Percentiles rank a stretch among this genome's conserved stretches.
Evolutionary conservation across 768 basidiomycete species (phyloP).

Genomic region (Lactifluus volemus): DNA sequence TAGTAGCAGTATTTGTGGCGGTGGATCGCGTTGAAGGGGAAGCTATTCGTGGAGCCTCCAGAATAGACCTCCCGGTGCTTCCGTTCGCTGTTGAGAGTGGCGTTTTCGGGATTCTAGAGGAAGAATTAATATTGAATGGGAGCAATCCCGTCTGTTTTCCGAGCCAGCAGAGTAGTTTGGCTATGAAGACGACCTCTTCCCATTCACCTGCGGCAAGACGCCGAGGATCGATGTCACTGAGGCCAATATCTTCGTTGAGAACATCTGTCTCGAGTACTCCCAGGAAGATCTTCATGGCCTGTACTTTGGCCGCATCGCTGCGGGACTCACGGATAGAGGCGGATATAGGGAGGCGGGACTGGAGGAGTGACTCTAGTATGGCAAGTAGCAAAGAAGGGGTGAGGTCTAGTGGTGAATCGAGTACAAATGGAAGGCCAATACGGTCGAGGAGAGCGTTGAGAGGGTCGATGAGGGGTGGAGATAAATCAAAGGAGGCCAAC

Average conservation of each 20-base stretch:
- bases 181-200: conserved; percentile 61
- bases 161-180: conserved; percentile 62
- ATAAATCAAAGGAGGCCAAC: conserved; percentile 7
- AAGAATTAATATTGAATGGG: conserved; percentile 9
- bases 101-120: conserved; percentile 1
- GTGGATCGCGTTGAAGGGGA: conserved; percentile 30
- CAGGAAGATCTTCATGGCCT: conserved; percentile 66
- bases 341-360: conserved; percentile 42
- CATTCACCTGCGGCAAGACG: conserved; percentile 54
- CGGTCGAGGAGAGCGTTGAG: conserved; percentile 27
- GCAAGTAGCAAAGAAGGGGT: conserved; percentile 65
- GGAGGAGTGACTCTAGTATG: conserved; percentile 55
- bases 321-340: conserved; percentile 30
- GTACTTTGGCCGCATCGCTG: conserved; percentile 36
- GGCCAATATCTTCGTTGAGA: conserved; percentile 49
- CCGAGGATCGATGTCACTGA: conserved; percentile 57
- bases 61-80: not conserved
- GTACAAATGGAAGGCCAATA: conserved; percentile 26
- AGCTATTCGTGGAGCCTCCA: conserved; percentile 1
- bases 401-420: conserved; percentile 41
- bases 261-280: conserved; percentile 65
- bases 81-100: not conserved
- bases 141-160: conserved; percentile 38
- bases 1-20: conserved; percentile 28
- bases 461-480: conserved; percentile 15